Conservation (phyloP, 2,329 filamentous ascomycete species). For the Pestalotiopsis sp. region DNA sequence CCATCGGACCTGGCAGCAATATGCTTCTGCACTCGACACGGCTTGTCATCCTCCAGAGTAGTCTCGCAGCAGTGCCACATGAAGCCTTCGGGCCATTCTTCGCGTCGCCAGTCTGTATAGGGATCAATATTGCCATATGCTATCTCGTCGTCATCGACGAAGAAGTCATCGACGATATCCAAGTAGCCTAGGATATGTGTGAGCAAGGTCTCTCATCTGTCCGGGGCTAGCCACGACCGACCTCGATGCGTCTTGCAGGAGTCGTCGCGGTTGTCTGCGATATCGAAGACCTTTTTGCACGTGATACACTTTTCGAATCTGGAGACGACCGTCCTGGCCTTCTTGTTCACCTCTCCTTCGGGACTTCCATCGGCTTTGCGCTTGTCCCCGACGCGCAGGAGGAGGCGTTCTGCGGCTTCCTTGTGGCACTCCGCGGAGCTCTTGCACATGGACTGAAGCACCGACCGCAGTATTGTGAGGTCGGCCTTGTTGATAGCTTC, state of each 20-base stretch:
- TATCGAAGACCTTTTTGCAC: constrained; percentile 7
- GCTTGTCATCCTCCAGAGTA: neutral
- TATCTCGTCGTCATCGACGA: constrained; percentile 9
- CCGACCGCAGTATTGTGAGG: neutral
- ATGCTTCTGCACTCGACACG: neutral
- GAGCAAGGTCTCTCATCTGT: neutral
- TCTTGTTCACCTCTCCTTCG: neutral
- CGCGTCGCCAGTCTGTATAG: constrained; percentile 9
- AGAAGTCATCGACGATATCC: neutral
- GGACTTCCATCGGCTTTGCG: neutral
- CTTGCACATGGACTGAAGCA: constrained; percentile 7
- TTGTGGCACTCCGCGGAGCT: constrained; percentile 1
- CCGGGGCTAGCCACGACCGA: neutral
- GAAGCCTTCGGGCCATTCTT: neutral
- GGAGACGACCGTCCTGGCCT: neutral
- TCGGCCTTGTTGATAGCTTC: constrained; percentile 6
- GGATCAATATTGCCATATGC: neutral
- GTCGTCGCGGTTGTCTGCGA: neutral
- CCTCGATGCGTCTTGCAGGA: neutral
- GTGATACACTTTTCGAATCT: constrained; percentile 6
- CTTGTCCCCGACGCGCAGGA: neutral
- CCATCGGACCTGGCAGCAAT: neutral
- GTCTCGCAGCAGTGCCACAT: constrained; percentile 3
- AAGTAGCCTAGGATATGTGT: neutral
- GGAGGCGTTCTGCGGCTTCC: constrained; percentile 1